These are phyloP conservation scores for Mesembryanthemum crystallinum DNA, from an alignment of 148 eudicot species.

Conservation along the genomic window DNA sequence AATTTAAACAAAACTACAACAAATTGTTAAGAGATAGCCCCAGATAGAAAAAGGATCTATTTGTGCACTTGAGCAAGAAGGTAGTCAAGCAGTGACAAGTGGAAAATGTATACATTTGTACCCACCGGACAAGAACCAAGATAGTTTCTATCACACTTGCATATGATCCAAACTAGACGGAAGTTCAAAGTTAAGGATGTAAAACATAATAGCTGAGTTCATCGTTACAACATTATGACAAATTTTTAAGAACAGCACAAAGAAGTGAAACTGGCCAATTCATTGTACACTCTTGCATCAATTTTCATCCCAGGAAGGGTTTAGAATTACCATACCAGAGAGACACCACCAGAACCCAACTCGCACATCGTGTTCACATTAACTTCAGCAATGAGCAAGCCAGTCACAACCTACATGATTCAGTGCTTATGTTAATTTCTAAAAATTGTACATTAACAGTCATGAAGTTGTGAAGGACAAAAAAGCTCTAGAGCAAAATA, in stretches of 20 bases:
- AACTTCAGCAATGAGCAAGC: slow-evolving; percentile 88
- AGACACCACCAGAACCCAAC: slow-evolving; percentile 88
- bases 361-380: slow-evolving; percentile 96
- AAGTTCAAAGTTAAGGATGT: neutral
- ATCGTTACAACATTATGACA: neutral
- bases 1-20: too few species aligned
- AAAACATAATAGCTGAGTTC: neutral
- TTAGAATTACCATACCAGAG: slow-evolving; percentile 86
- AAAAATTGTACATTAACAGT: neutral
- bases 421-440: neutral
- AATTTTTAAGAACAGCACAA: neutral
- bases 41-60: too few species aligned
- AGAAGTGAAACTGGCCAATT: neutral
- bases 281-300: neutral
- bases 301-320: neutral
- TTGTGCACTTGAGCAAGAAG: too few species aligned
- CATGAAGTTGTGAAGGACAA: neutral
- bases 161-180: neutral
- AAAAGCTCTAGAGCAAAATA: neutral
- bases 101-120: neutral
- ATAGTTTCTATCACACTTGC: neutral
- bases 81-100: neutral
- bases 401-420: slow-evolving; percentile 71
- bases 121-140: neutral
- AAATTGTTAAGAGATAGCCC: too few species aligned